Evolutionary conservation across 306 rosid genomes (phyloP).

Genomic region (Casuarina glauca): DNA sequence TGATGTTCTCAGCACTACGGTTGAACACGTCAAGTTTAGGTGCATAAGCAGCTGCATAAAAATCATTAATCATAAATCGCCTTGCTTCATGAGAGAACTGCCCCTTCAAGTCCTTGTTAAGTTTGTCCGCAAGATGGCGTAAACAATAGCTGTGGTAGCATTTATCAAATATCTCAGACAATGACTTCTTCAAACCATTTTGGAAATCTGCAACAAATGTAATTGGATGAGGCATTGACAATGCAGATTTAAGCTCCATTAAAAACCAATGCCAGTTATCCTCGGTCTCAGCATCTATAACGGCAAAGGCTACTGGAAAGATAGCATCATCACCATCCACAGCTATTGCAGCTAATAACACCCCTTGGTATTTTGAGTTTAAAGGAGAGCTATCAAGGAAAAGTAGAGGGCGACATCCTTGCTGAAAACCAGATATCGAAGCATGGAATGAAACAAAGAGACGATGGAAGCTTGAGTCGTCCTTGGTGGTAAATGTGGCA

Average conservation of each 20-base stretch:
- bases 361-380: slow-evolving; percentile 92
- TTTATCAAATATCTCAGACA: slow-evolving; percentile 71
- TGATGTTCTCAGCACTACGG: slow-evolving; percentile 64
- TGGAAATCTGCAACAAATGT: slow-evolving; percentile 85
- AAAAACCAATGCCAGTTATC: slow-evolving; percentile 97
- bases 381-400: slow-evolving; percentile 79
- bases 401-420: slow-evolving; percentile 90
- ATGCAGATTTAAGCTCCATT: slow-evolving; percentile 61
- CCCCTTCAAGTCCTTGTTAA: slow-evolving; percentile 89
- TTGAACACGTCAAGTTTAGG: slow-evolving; percentile 69
- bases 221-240: slow-evolving; percentile 56
- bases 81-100: slow-evolving; percentile 98
- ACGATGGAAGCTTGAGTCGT: slow-evolving; percentile 93
- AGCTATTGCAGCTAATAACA: slow-evolving; percentile 74
- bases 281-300: slow-evolving; percentile 80
- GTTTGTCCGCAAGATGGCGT: slow-evolving; percentile 85
- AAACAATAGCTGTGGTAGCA: slow-evolving; percentile 79
- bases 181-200: slow-evolving; percentile 64
- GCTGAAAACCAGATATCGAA: slow-evolving; percentile 75
- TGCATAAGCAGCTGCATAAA: slow-evolving; percentile 83
- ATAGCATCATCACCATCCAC: slow-evolving; percentile 84
- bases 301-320: slow-evolving; percentile 88
- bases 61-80: slow-evolving; percentile 85
- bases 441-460: slow-evolving; percentile 86
- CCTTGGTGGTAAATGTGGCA: slow-evolving; percentile 86